Percentiles rank a stretch among this genome's conserved stretches.
Evolutionary conservation across 305 asterid genomes (phyloP).

Genomic region (Coffea humblotiana): DNA sequence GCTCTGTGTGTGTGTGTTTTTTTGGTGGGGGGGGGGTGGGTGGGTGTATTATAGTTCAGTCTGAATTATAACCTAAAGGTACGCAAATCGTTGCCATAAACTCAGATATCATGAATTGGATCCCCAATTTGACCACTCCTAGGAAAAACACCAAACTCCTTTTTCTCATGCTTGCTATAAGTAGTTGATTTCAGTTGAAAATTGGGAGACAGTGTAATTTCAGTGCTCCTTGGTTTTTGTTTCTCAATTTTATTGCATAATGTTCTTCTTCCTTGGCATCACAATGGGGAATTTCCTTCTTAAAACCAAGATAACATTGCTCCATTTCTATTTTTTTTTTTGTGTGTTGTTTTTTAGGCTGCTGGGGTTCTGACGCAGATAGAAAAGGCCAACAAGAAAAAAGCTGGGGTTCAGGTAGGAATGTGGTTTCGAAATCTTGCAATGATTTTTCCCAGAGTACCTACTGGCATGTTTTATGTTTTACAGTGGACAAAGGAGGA

Average conservation of each 20-base stretch:
- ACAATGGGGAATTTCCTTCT: neutral
- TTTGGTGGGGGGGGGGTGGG: too few species aligned
- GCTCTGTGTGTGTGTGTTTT: too few species aligned
- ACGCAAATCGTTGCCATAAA: neutral
- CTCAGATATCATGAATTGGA: neutral
- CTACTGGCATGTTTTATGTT: constrained; percentile 3
- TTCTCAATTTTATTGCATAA: neutral
- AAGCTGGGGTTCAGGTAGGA: constrained; percentile 60
- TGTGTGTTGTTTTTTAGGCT: constrained; percentile 55
- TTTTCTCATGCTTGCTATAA: too few species aligned
- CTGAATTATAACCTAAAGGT: neutral
- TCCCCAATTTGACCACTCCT: neutral
- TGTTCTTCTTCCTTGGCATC: neutral
- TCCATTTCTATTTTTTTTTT: neutral
- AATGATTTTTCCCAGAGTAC: neutral
- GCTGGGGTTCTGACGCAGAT: constrained; percentile 94
- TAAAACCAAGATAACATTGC: neutral
- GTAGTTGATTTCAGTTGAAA: neutral
- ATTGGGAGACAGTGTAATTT: neutral
- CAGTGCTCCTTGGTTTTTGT: neutral
- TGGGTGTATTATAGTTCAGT: neutral
- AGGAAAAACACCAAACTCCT: too few species aligned
- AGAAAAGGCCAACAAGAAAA: constrained; percentile 70
- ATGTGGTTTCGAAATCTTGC: neutral
- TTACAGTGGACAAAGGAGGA: constrained; percentile 86